These are phyloP conservation scores for Solanum hybrid DNA, from an alignment of 305 asterid species.

Conservation along the genomic window DNA sequence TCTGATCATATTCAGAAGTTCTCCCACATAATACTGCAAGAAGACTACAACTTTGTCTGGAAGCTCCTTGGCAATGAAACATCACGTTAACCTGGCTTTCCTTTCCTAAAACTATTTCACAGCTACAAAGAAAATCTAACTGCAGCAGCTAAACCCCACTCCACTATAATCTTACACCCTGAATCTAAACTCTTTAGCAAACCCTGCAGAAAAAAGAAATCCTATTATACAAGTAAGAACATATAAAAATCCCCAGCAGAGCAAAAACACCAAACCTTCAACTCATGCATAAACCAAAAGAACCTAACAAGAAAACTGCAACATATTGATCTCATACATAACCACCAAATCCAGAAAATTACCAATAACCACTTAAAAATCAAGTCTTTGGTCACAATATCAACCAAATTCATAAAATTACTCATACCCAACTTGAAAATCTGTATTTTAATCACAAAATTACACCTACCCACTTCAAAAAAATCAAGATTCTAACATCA, in stretches of 20 bases:
- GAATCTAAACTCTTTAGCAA: background rate
- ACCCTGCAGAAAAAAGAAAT: background rate
- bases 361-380: background rate
- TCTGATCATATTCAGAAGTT: conserved; percentile 35
- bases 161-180: background rate
- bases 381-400: background rate
- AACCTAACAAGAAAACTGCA: background rate
- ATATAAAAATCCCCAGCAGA: background rate
- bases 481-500: background rate
- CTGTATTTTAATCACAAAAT: background rate
- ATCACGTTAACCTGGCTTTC: conserved; percentile 30
- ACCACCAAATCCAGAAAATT: background rate
- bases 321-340: background rate
- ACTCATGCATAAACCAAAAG: background rate
- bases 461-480: background rate
- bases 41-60: conserved; percentile 68
- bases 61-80: conserved; percentile 82
- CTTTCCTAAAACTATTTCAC: conserved; percentile 13
- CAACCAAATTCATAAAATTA: background rate
- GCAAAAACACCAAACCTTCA: background rate
- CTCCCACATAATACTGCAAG: conserved; percentile 60
- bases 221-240: background rate
- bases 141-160: background rate
- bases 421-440: background rate
- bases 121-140: conserved; percentile 5